Evolutionary conservation across 1,139 yeast species (phyloP), one percentile per base, ranked within the genome.

Genomic region (Scheffersomyces quercinus): DNA sequence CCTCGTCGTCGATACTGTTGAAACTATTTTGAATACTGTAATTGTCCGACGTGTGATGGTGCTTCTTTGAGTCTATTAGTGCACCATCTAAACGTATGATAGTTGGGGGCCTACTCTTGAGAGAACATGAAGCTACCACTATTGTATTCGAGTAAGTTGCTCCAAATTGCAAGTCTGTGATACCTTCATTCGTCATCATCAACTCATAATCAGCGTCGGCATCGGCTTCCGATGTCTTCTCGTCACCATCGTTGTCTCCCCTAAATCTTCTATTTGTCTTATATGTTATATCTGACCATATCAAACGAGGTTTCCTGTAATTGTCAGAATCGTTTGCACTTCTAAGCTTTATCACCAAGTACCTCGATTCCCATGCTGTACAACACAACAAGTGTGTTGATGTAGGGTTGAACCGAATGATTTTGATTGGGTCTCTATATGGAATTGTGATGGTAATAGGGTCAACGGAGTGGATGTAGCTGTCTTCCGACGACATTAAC

Each of bases 381-480:
- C 93, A 83, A 54, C 96, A 89, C 1, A 90, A 71, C 28, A 91
- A 56, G 53, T 85, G 86, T 2, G 80, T 68, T 1, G 91, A 87
- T 43, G 85, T 82, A 1, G 79, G 68, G 13, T 95, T 87, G 60
- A 91, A 87, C 37, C 80, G 79, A 10, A 90, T 64, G 4, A 85
- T 72, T 50, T 85, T 85, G 35, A 91, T 81, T 0, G 96, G 95
- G 61, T 90, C 97, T 36, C 89, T 69, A 60, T 88, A 88, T 0
- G 97, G 97, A 41, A 88, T 74, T 0, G 95, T 84, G 35, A 90
- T 85, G 2, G 95, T 82, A 4, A 85, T 78, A 4, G 87, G 85
- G 46, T 72, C 78, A 16, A 73, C 78, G 31, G 67, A 63, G 36
- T 57, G 56, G n/a, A 71, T 42, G 8, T 36, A 36, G 9, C 50